Conservation (phyloP, 352 stramenopile species). For the Globisporangium cylindrosporum region DNA sequence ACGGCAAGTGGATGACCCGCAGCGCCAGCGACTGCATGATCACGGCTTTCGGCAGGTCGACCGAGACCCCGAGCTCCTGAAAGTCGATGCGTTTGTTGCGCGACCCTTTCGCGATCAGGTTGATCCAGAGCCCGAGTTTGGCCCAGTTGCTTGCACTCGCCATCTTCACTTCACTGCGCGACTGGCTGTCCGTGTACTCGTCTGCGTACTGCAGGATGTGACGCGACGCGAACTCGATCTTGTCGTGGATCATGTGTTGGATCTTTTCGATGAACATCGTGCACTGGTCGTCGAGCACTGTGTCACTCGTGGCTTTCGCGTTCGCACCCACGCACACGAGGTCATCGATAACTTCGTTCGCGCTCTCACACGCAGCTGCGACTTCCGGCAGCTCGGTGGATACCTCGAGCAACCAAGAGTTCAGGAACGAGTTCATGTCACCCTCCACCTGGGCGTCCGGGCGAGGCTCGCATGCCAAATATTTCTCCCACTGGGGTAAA, state of each 20-base stretch:
- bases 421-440: conserved; percentile 83
- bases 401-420: conserved; percentile 68
- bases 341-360: conserved; percentile 61
- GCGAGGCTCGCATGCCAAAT: conserved; percentile 65
- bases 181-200: conserved; percentile 59
- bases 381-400: conserved; percentile 46
- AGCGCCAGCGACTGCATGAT: conserved; percentile 76
- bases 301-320: conserved; percentile 53
- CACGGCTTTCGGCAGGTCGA: conserved; percentile 79
- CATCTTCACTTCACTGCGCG: conserved; percentile 66
- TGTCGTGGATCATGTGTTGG: conserved; percentile 53
- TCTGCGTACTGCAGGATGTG: conserved; percentile 74
- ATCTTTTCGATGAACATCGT: conserved; percentile 46
- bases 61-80: conserved; percentile 46
- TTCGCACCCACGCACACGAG: conserved; percentile 53
- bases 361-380: conserved; percentile 45
- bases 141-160: conserved; percentile 42
- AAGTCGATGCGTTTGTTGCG: conserved; percentile 82
- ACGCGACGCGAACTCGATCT: conserved; percentile 59
- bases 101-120: conserved; percentile 67
- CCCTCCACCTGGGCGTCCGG: conserved; percentile 65
- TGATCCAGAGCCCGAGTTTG: conserved; percentile 70
- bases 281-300: conserved; percentile 36
- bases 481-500: conserved; percentile 57
- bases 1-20: conserved; percentile 58